phyloP scores from a whole-genome alignment of 495 filamentous ascomycete species.

The Haplographium delicatum region DNA sequence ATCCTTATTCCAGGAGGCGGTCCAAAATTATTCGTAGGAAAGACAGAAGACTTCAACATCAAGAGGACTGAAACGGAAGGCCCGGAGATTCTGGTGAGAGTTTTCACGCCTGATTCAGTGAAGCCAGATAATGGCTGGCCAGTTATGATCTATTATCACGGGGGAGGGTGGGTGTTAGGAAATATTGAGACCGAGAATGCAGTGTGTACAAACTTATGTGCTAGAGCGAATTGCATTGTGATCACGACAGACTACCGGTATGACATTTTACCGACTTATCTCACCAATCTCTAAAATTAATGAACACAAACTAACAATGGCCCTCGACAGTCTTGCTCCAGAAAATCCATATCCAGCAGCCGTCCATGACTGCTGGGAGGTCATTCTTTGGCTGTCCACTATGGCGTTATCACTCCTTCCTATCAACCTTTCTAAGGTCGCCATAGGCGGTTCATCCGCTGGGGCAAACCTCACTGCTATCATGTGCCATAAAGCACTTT shows the following conservation, averaged over 20 bases:
- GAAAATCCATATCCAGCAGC: constrained; percentile 52
- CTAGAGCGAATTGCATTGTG: constrained; percentile 44
- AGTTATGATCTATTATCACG: constrained; percentile 52
- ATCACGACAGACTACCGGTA: constrained; percentile 54
- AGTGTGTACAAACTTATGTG: constrained; percentile 51
- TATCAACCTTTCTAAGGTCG: constrained; percentile 41
- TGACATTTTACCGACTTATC: no score
- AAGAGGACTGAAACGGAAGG: constrained; percentile 41
- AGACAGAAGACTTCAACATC: constrained; percentile 43
- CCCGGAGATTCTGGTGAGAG: constrained; percentile 39
- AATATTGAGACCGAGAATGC: constrained; percentile 55
- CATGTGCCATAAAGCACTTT: constrained; percentile 49
- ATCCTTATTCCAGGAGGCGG: constrained; percentile 51
- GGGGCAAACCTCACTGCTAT: constrained; percentile 51
- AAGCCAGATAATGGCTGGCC: constrained; percentile 46
- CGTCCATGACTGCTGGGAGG: constrained; percentile 53
- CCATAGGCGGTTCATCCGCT: constrained; percentile 51
- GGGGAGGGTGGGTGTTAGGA: constrained; percentile 55
- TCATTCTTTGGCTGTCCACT: constrained; percentile 46
- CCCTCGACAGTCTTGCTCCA: constrained; percentile 40
- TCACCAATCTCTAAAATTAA: constrained; percentile 3
- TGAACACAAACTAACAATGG: constrained; percentile 6
- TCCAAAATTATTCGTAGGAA: constrained; percentile 43
- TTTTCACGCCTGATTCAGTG: constrained; percentile 42
- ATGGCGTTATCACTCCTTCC: constrained; percentile 34